These are phyloP conservation scores for Auricularia auricula-judae DNA, from an alignment of 768 basidiomycete species.

Conservation along the genomic window DNA sequence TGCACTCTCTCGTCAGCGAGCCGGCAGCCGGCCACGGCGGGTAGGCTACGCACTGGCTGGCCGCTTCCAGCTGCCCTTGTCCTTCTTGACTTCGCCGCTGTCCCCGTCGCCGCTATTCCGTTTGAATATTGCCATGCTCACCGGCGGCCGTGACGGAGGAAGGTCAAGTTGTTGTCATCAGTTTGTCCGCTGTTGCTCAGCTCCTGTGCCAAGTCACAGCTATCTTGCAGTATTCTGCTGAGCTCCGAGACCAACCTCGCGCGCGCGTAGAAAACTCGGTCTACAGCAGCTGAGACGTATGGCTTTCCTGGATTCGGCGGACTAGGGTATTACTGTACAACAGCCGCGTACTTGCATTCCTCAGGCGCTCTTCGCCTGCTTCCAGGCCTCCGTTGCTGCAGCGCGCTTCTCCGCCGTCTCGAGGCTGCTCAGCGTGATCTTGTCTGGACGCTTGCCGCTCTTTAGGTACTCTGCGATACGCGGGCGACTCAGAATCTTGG, in stretches of 20 bases:
- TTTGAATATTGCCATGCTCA: background rate
- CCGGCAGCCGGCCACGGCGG: background rate
- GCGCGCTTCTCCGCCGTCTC: background rate
- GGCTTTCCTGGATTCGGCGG: too few relatives aligned
- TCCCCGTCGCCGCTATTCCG: constrained; percentile 18
- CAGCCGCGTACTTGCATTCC: too few relatives aligned
- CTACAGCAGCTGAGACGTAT: too few relatives aligned
- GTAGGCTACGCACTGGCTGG: constrained; percentile 59
- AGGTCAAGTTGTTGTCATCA: too few relatives aligned
- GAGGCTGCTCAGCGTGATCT: background rate
- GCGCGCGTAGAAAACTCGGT: too few relatives aligned
- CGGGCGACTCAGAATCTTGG: background rate
- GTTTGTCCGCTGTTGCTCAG: too few relatives aligned
- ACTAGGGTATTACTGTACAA: too few relatives aligned
- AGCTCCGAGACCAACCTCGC: too few relatives aligned
- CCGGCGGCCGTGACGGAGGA: too few relatives aligned
- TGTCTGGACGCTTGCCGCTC: background rate
- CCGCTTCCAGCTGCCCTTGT: constrained; percentile 75
- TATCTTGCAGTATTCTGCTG: too few relatives aligned
- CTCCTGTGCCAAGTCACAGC: too few relatives aligned
- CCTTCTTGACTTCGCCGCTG: constrained; percentile 44
- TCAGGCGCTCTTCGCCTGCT: background rate
- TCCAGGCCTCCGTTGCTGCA: background rate
- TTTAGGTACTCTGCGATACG: background rate
- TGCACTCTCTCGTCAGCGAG: constrained; percentile 19